Percentiles rank a stretch among this genome's conserved stretches.
These are phyloP conservation scores for Russula olivacea DNA, from an alignment of 768 basidiomycete species.

Conservation along the genomic window DNA sequence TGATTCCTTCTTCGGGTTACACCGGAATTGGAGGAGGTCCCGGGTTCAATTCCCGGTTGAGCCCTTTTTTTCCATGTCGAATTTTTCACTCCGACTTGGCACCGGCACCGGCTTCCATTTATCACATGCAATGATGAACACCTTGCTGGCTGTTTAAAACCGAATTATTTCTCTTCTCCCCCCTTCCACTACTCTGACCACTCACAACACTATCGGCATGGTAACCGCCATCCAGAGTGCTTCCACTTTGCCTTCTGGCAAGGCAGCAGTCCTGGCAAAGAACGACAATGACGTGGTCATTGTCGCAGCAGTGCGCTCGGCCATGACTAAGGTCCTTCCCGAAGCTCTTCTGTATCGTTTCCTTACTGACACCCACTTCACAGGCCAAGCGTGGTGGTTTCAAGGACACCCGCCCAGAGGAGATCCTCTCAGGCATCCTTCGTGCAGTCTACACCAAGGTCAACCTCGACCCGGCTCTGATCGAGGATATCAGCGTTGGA, in stretches of 20 bases:
- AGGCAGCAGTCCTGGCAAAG: slow-evolving; percentile 46
- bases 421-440: slow-evolving; percentile 71
- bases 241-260: slow-evolving; percentile 22
- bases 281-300: slow-evolving; percentile 87
- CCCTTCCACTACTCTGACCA: not conserved
- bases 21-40: slow-evolving; percentile 34
- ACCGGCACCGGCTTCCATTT: not conserved
- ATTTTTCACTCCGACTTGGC: not conserved
- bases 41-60: slow-evolving; percentile 40
- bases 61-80: slow-evolving; percentile 26
- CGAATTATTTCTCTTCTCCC: no score
- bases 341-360: slow-evolving; percentile 2
- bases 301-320: slow-evolving; percentile 80
- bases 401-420: slow-evolving; percentile 84
- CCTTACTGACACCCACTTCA: slow-evolving; percentile 4
- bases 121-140: slow-evolving; percentile 6
- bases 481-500: slow-evolving; percentile 81
- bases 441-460: slow-evolving; percentile 63
- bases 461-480: slow-evolving; percentile 69
- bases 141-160: not conserved
- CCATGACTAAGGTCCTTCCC: slow-evolving; percentile 73
- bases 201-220: slow-evolving; percentile 18
- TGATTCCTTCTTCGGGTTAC: slow-evolving; percentile 34
- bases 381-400: slow-evolving; percentile 83
- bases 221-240: slow-evolving; percentile 26